phyloP scores from a whole-genome alignment of 2,329 filamentous ascomycete genomes.

The Calonectria leucothoes region DNA sequence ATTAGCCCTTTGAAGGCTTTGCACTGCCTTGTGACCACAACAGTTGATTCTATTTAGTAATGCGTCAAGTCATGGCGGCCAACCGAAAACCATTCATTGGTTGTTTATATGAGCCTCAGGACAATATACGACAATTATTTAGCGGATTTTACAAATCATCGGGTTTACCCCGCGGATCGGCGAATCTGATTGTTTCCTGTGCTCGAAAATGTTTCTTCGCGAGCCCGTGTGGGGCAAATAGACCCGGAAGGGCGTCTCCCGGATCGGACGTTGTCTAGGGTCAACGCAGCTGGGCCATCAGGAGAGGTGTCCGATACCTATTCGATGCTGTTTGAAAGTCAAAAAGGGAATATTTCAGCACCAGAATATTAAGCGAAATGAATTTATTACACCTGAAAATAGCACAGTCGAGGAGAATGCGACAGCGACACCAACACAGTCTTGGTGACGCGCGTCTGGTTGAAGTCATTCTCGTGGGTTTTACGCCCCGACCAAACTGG shows the following conservation, averaged over 20 bases:
- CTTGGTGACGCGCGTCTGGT: too few relatives aligned
- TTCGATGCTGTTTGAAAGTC: not conserved
- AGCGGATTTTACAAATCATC: not conserved
- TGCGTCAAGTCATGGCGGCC: not conserved
- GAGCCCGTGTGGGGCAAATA: not conserved
- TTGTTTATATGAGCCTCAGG: not conserved
- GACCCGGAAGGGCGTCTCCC: not conserved
- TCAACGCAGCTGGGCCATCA: not conserved
- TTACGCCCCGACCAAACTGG: not conserved
- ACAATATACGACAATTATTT: not conserved
- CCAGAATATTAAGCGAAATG: not conserved
- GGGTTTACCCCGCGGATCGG: not conserved
- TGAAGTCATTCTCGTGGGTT: not conserved
- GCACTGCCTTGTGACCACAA: too few relatives aligned
- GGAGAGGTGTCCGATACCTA: not conserved
- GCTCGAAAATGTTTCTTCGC: not conserved
- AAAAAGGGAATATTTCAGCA: not conserved
- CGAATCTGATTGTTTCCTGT: not conserved
- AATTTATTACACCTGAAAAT: not conserved
- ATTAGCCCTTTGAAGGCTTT: not conserved
- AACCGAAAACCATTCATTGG: not conserved
- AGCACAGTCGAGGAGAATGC: too few relatives aligned
- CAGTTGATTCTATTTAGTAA: not conserved
- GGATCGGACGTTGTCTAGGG: not conserved
- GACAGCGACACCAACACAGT: too few relatives aligned